These are phyloP conservation scores for Solanum commersonii DNA, from an alignment of 257 asterid species.

Conservation along the genomic window DNA sequence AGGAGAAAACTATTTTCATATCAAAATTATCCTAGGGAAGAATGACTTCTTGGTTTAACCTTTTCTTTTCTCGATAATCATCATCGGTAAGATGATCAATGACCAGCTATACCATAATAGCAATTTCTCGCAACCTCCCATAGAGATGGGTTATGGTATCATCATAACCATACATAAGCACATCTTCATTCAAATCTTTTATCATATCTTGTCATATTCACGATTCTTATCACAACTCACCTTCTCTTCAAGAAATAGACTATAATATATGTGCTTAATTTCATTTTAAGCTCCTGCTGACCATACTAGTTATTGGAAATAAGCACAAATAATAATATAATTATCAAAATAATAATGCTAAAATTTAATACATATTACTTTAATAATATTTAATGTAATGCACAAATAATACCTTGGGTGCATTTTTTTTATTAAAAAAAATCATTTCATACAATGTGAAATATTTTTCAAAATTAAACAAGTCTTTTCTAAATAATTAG, in stretches of 20 bases:
- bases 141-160: background rate
- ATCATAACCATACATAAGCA: background rate
- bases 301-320: no score
- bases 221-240: background rate
- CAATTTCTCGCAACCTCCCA: background rate
- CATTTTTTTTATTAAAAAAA: no score
- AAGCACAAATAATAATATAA: no score
- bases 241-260: background rate
- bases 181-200: background rate
- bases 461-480: no score
- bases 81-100: background rate
- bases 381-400: no score
- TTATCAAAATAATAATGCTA: no score
- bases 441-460: no score
- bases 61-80: background rate
- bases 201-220: background rate
- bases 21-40: background rate
- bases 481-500: no score
- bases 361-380: no score
- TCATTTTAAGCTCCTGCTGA: no score
- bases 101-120: background rate
- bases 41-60: background rate
- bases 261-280: background rate
- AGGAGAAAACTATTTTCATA: background rate
- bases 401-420: no score